These are phyloP conservation scores for Metarhizium guizhouense DNA, from an alignment of 2,329 filamentous ascomycete species.

Conservation along the genomic window DNA sequence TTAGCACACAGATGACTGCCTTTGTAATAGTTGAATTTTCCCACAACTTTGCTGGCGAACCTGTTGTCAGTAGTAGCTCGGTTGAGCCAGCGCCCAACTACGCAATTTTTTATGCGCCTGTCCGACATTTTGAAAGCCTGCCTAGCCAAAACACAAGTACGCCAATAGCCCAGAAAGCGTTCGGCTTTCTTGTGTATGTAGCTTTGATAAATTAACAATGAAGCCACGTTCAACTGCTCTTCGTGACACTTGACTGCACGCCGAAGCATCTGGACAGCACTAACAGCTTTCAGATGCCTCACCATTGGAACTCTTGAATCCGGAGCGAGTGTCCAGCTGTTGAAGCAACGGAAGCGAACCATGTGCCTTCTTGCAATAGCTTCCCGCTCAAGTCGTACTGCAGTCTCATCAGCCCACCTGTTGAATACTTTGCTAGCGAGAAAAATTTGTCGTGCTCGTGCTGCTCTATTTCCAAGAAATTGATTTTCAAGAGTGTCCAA, in stretches of 20 bases:
- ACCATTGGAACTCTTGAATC: slow-evolving; percentile 18
- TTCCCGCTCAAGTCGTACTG: slow-evolving; percentile 57
- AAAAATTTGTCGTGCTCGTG: slow-evolving; percentile 55
- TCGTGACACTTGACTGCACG: slow-evolving; percentile 19
- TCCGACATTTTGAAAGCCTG: background rate
- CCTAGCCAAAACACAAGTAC: background rate
- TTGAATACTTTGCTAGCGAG: slow-evolving; percentile 34
- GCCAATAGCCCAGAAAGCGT: slow-evolving; percentile 1
- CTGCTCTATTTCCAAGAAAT: slow-evolving; percentile 39
- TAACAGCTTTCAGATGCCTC: slow-evolving; percentile 20
- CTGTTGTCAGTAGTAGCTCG: background rate
- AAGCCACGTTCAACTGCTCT: slow-evolving; percentile 16
- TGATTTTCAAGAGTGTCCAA: slow-evolving; percentile 8
- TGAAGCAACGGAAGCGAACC: slow-evolving; percentile 43
- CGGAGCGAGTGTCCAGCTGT: slow-evolving; percentile 25
- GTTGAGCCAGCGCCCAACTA: background rate
- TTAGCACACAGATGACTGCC: background rate
- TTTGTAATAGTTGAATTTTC: background rate
- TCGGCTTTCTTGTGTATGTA: slow-evolving; percentile 13
- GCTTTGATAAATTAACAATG: slow-evolving; percentile 13
- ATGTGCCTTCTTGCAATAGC: slow-evolving; percentile 62
- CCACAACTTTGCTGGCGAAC: background rate
- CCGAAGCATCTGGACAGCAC: slow-evolving; percentile 24
- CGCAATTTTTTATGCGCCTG: background rate
- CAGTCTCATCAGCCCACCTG: slow-evolving; percentile 56